phyloP scores from a whole-genome alignment of 2,329 filamentous ascomycete genomes.

The Xylariaceae sp. region DNA sequence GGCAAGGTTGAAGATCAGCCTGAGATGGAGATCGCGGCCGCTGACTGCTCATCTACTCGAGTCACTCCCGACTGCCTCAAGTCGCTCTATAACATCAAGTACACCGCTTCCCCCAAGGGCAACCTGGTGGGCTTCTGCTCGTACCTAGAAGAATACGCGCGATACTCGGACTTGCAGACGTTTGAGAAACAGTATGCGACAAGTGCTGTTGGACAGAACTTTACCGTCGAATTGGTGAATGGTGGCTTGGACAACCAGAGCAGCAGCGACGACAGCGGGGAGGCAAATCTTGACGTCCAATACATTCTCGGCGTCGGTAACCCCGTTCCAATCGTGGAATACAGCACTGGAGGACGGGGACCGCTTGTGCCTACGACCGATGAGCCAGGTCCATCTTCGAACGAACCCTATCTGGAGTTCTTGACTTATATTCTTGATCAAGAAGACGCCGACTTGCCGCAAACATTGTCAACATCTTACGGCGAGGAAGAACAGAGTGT shows the following conservation, averaged over 20 bases:
- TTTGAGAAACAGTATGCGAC: constrained; percentile 54
- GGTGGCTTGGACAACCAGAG: constrained; percentile 49
- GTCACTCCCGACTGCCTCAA: constrained; percentile 42
- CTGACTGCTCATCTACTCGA: constrained; percentile 31
- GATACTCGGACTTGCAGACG: constrained; percentile 48
- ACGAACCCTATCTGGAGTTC: constrained; percentile 66
- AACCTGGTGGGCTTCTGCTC: constrained; percentile 58
- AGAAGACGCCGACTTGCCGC: constrained; percentile 45
- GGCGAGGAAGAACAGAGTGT: constrained; percentile 62
- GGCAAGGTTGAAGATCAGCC: constrained; percentile 16
- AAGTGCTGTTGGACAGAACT: constrained; percentile 46
- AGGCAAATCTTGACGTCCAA: constrained; percentile 63
- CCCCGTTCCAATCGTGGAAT: constrained; percentile 52
- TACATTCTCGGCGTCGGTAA: constrained; percentile 53
- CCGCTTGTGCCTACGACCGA: constrained; percentile 50
- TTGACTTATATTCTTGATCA: constrained; percentile 55
- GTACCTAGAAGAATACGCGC: constrained; percentile 45
- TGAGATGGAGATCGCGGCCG: constrained; percentile 8
- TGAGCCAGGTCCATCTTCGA: constrained; percentile 51
- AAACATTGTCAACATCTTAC: constrained; percentile 61
- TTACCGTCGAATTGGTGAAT: constrained; percentile 54
- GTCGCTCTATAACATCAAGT: constrained; percentile 39
- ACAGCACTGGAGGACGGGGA: constrained; percentile 54
- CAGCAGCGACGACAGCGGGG: constrained; percentile 36
- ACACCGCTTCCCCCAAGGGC: constrained; percentile 52